Base-by-base conservation (phyloP, 2,329 filamentous ascomycete genomes). In the Dothideomycetes sp. region DNA sequence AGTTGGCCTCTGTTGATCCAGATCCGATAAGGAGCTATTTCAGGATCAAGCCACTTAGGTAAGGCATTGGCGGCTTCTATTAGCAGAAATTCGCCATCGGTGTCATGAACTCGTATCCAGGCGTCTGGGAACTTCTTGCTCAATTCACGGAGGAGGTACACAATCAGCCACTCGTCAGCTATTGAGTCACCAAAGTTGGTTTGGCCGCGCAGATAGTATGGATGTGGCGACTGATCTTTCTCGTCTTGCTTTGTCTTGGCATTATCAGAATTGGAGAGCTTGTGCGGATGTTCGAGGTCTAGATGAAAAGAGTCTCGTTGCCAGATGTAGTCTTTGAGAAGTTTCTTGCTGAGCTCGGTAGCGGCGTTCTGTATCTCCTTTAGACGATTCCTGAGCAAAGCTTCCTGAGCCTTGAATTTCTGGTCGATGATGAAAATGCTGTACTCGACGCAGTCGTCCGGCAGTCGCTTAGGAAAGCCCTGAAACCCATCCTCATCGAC, bases 151-250 rank as follows among this genome's bases (percentile, higher is more conserved):
- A 98, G 68, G 4, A 96, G 65, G 62, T 88, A 94, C 15, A 96
- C 88, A 44, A 96, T 80, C 4, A 96, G 73, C 93, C 91, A 98
- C 65, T 98, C 93, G 52, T 98, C 91, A 54, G 94, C 89, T 3
- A 96, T 79, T 0, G 87, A 91, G 60, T 98, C 93, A 7, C 89
- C 88, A 53, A 87, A 96, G 56, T 89, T 84, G 1, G 86, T 91
- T 37, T 70, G 68, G 15, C 89, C 89, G 46, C 77, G 73, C 4
- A 98, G 49, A 37, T 53, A 46, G 49, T 30, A 49, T 47, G 24
- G 48, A 44, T 10, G 45, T 15, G 24, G 42, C 2, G 12, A 34
- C 24, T 32, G 34, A 12, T 19, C 4, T 18, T 37, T 37, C 4
- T 40, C 38, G 11, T 32, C 10, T 4, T 31, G 10, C 11, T 18